phyloP scores from a whole-genome alignment of 31 red algal species.

The Asparagopsis taxiformis region DNA sequence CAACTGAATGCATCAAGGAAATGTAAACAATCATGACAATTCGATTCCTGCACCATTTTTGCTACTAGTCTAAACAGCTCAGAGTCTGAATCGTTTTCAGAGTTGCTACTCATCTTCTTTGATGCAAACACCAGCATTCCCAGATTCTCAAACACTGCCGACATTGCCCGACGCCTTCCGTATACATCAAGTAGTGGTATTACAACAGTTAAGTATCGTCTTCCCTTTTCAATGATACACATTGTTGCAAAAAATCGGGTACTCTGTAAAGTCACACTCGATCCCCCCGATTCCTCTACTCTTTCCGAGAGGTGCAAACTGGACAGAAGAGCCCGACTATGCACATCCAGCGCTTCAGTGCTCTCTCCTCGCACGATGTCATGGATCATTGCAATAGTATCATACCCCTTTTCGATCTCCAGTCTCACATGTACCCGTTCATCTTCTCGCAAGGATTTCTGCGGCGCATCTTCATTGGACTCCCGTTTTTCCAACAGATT shows the following conservation, averaged over 20 bases:
- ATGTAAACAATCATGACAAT: conserved; percentile 29
- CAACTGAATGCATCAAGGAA: conserved; percentile 47
- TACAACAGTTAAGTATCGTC: conserved; percentile 47
- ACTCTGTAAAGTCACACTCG: conserved; percentile 4
- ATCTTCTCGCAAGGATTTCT: conserved; percentile 61
- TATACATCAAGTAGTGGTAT: conserved; percentile 51
- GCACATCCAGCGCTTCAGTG: conserved; percentile 28
- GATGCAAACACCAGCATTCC: conserved; percentile 62
- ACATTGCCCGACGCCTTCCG: conserved; percentile 43
- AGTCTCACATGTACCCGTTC: conserved; percentile 65
- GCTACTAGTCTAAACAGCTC: conserved; percentile 14
- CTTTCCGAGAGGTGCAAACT: conserved; percentile 44
- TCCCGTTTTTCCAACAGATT: conserved; percentile 32
- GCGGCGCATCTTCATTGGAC: neutral
- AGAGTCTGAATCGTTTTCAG: neutral
- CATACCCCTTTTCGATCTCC: conserved; percentile 77
- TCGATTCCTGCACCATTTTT: conserved; percentile 23
- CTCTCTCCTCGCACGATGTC: conserved; percentile 70
- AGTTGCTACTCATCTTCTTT: conserved; percentile 10
- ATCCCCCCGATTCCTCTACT: conserved; percentile 3
- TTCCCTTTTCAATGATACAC: conserved; percentile 68
- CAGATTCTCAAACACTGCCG: conserved; percentile 63
- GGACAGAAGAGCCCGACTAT: conserved; percentile 26
- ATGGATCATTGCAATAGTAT: conserved; percentile 66
- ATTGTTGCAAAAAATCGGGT: conserved; percentile 69